Evolutionary conservation across 2,329 filamentous ascomycete species (phyloP).

Genomic region (Penicillium frequentans): DNA sequence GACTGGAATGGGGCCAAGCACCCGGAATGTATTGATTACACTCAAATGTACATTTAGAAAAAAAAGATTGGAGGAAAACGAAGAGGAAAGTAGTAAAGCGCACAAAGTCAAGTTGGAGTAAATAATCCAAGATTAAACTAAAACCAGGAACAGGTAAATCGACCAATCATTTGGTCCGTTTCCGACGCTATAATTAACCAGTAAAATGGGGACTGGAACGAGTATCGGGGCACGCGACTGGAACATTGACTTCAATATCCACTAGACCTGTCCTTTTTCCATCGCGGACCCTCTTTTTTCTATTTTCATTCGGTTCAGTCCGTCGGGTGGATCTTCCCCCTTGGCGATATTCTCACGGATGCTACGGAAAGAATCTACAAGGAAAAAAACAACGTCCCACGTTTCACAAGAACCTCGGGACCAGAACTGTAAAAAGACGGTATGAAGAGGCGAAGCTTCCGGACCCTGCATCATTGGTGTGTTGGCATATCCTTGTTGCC

Average conservation of each 20-base stretch:
- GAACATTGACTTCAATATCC: background rate
- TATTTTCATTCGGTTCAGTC: no score
- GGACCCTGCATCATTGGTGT: background rate
- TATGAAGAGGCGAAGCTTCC: background rate
- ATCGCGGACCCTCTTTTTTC: background rate
- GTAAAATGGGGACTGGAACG: background rate
- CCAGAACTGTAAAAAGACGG: background rate
- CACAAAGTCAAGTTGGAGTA: background rate
- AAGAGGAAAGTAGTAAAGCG: background rate
- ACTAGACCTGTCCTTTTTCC: background rate
- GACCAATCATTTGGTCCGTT: background rate
- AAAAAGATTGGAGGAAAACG: background rate
- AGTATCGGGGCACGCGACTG: conserved; percentile 1
- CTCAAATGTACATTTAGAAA: background rate
- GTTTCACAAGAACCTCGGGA: background rate
- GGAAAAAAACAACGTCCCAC: background rate
- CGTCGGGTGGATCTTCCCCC: no score
- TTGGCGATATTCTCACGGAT: background rate
- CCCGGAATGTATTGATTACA: background rate
- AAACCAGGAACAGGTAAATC: background rate
- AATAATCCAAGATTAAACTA: background rate
- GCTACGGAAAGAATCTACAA: background rate
- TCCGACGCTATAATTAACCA: background rate
- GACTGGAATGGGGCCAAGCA: conserved; percentile 1
- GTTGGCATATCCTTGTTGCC: background rate